phyloP scores from a whole-genome alignment of 139 green algal species.

The Picochlorum sp. region DNA sequence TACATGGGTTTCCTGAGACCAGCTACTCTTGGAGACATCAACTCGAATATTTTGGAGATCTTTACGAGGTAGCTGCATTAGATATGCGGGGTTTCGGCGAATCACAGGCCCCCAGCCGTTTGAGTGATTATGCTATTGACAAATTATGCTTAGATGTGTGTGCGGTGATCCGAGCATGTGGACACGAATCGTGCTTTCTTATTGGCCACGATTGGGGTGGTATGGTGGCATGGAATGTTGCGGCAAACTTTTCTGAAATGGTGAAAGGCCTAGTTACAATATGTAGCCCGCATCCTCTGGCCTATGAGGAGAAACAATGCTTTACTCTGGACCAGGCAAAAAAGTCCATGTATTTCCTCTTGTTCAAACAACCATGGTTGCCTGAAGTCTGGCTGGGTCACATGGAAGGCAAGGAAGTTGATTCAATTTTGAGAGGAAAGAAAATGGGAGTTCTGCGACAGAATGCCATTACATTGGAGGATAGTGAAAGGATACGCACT shows the following conservation, averaged over 20 bases:
- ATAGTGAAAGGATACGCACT: not conserved
- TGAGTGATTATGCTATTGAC: conserved; percentile 25
- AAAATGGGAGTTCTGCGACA: not conserved
- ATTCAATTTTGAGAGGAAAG: not conserved
- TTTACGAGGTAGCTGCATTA: conserved; percentile 47
- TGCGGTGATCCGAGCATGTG: conserved; percentile 26
- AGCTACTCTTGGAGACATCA: conserved; percentile 23
- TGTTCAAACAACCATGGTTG: conserved; percentile 7
- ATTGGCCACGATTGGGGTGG: conserved; percentile 60
- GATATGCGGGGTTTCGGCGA: conserved; percentile 46
- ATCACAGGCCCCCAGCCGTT: conserved; percentile 28
- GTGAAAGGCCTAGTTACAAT: conserved; percentile 14
- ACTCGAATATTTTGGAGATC: conserved; percentile 15
- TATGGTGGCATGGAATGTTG: conserved; percentile 26
- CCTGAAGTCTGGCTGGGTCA: not conserved
- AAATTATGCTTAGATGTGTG: conserved; percentile 29
- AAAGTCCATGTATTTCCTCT: conserved; percentile 36
- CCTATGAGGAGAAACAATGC: conserved; percentile 4
- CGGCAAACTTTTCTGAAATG: conserved; percentile 8
- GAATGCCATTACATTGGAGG: not conserved
- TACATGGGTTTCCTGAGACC: conserved; percentile 56
- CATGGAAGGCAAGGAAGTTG: not conserved
- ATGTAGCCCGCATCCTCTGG: conserved; percentile 18
- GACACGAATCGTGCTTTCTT: conserved; percentile 36
- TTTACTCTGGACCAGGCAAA: conserved; percentile 11